A percentile compares a stretch with the other conserved stretches of the same genome.
Evolutionary conservation across 768 basidiomycete genomes (phyloP).

Genomic region (Lactarius sanguifluus): DNA sequence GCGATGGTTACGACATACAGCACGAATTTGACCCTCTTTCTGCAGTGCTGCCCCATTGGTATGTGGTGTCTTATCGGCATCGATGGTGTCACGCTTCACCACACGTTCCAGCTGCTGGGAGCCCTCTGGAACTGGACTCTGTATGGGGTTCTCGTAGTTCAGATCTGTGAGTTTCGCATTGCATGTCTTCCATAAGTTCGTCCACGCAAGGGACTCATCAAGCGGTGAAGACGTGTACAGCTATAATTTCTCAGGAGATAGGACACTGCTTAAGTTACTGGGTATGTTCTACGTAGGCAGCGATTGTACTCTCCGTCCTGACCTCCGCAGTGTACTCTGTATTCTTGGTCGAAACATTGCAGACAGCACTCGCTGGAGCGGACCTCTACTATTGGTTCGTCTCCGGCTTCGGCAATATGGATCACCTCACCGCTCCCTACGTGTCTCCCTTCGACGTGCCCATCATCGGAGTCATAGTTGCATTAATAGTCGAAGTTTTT

Average conservation of each 20-base stretch:
- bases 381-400: slow-evolving; percentile 36
- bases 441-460: slow-evolving; percentile 34
- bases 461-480: slow-evolving; percentile 33
- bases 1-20: background rate
- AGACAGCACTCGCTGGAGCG: slow-evolving; percentile 32
- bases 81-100: background rate
- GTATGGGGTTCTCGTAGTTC: slow-evolving; percentile 34
- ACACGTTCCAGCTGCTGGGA: background rate
- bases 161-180: slow-evolving; percentile 33
- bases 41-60: slow-evolving; percentile 11
- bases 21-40: background rate
- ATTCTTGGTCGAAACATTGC: slow-evolving; percentile 32
- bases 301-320: background rate
- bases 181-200: background rate
- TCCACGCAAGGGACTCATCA: background rate
- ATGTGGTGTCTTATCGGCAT: background rate
- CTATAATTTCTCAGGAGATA: slow-evolving; percentile 18
- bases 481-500: slow-evolving; percentile 36
- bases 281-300: background rate
- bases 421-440: slow-evolving; percentile 27
- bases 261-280: background rate
- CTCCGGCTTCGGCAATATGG: slow-evolving; percentile 36
- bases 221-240: slow-evolving; percentile 16
- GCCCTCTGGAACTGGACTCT: slow-evolving; percentile 33
- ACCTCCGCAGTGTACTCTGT: slow-evolving; percentile 32